Evolutionary conservation across 1,139 yeast species (phyloP).

Genomic region (Candida gigantensis): DNA sequence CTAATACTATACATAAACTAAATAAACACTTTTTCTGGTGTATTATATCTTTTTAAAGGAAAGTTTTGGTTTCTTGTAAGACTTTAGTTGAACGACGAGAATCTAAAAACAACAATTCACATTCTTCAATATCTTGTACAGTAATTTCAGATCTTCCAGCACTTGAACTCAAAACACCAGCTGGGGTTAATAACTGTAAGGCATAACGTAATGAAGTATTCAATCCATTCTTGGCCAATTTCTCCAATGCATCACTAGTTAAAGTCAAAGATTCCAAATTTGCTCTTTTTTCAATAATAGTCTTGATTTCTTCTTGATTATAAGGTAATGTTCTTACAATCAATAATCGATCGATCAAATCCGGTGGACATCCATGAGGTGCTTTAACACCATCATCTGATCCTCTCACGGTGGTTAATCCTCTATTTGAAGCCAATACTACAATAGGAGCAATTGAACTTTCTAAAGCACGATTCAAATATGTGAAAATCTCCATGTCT

Average conservation of each 20-base stretch:
- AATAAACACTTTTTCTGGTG: not conserved
- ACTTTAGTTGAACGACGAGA: constrained; percentile 83
- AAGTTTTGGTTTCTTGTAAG: constrained; percentile 56
- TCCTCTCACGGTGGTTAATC: constrained; percentile 88
- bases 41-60: constrained; percentile 30
- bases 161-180: constrained; percentile 78
- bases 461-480: constrained; percentile 90
- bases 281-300: constrained; percentile 81
- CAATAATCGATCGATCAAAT: constrained; percentile 83
- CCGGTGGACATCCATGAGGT: constrained; percentile 98
- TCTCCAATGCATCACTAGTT: constrained; percentile 66
- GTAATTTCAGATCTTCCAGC: constrained; percentile 72
- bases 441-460: constrained; percentile 92
- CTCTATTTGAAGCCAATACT: constrained; percentile 93
- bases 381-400: constrained; percentile 74
- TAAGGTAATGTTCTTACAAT: constrained; percentile 92
- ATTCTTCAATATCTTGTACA: constrained; percentile 79
- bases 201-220: constrained; percentile 86
- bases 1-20: not conserved
- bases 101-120: constrained; percentile 82
- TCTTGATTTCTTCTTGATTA: constrained; percentile 75
- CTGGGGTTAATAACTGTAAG: constrained; percentile 86
- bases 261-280: constrained; percentile 69
- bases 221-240: constrained; percentile 70
- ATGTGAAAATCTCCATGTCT: constrained; percentile 94